These are phyloP conservation scores for Lasiodiplodia hormozganensis DNA, from an alignment of 2,329 filamentous ascomycete species.

Conservation along the genomic window DNA sequence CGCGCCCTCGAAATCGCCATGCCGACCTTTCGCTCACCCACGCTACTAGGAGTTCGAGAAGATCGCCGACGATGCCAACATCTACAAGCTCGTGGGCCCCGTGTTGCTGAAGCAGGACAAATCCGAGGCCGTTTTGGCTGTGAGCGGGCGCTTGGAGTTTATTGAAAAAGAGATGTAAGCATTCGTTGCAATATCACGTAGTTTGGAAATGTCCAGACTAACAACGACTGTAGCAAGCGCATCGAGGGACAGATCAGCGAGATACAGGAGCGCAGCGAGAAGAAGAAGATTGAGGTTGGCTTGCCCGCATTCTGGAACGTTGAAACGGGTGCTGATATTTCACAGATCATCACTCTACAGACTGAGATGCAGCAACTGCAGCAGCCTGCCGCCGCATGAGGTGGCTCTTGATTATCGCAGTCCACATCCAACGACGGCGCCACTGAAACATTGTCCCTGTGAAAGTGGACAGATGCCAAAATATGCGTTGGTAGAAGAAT, in stretches of 20 bases:
- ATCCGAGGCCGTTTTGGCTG: slow-evolving; percentile 85
- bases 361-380: slow-evolving; percentile 28
- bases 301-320: background rate
- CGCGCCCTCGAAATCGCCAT: background rate
- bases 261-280: slow-evolving; percentile 69
- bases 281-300: slow-evolving; percentile 68
- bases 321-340: background rate
- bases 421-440: background rate
- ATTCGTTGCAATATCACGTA: slow-evolving; percentile 24
- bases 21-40: background rate
- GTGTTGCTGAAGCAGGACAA: slow-evolving; percentile 95
- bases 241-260: slow-evolving; percentile 71
- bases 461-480: background rate
- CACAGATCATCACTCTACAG: slow-evolving; percentile 29
- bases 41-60: slow-evolving; percentile 76
- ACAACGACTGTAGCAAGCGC: slow-evolving; percentile 59
- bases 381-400: slow-evolving; percentile 29
- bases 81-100: slow-evolving; percentile 95
- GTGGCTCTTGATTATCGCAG: background rate
- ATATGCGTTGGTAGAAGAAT: background rate
- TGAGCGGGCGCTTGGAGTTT: slow-evolving; percentile 88
- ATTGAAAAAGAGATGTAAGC: slow-evolving; percentile 91
- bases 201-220: background rate
- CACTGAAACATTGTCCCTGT: background rate
- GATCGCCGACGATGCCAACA: slow-evolving; percentile 80